A percentile compares a stretch with the other conserved stretches of the same genome.
Conservation (phyloP, 345 rosid genomes). For the Arabidopsis suecica region DNA sequence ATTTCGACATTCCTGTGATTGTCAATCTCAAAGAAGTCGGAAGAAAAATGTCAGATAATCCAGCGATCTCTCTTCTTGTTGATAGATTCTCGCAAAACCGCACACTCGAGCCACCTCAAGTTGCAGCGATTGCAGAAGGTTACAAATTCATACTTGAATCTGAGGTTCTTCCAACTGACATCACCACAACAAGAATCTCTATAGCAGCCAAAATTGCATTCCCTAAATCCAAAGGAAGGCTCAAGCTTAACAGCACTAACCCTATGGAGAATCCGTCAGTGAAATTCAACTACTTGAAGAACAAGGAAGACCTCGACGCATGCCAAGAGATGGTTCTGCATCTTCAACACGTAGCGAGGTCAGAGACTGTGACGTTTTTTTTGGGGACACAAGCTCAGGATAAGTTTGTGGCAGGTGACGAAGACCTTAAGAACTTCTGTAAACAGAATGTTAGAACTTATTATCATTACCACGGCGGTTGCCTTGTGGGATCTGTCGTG, state of each 20-base stretch:
- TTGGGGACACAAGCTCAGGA: conserved; percentile 45
- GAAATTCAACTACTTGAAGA: conserved; percentile 65
- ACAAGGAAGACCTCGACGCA: conserved; percentile 57
- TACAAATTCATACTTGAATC: conserved; percentile 63
- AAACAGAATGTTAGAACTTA: conserved; percentile 67
- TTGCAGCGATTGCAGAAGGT: conserved; percentile 60
- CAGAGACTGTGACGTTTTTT: conserved; percentile 57
- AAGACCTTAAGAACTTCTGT: conserved; percentile 59
- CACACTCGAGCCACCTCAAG: conserved; percentile 70
- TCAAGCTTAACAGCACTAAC: conserved; percentile 54
- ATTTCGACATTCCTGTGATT: conserved; percentile 52
- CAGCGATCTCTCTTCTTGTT: conserved; percentile 53
- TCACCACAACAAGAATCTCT: conserved; percentile 58
- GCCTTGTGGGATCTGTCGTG: conserved; percentile 64
- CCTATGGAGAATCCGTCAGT: conserved; percentile 72
- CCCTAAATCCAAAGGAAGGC: conserved; percentile 72
- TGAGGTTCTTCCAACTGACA: conserved; percentile 52
- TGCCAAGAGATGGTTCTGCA: conserved; percentile 62
- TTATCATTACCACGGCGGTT: conserved; percentile 75
- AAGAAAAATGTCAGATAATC: conserved; percentile 66
- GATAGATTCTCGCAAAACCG: conserved; percentile 52
- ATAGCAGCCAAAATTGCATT: conserved; percentile 66
- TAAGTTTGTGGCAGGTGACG: conserved; percentile 42
- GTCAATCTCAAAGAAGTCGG: conserved; percentile 57
- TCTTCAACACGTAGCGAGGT: conserved; percentile 61